Conservation (phyloP, 1,284 basidiomycete genomes). For the Ganoderma meredithae region DNA sequence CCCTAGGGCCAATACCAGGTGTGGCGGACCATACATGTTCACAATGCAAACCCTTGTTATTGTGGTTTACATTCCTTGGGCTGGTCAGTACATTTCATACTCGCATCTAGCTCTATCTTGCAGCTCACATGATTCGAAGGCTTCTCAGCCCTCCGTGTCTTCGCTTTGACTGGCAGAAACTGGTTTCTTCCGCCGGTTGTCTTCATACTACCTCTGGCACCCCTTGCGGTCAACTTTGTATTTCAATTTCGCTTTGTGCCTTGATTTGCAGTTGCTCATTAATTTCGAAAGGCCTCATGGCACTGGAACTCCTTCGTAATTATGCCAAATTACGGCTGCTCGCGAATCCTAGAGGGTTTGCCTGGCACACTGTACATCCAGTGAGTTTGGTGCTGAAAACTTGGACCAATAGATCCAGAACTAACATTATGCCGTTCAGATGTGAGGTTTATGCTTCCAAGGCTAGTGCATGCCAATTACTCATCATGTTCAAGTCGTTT, state of each 20-base stretch:
- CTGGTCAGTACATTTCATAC: not conserved
- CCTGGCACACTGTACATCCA: not conserved
- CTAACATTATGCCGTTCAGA: not conserved
- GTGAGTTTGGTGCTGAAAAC: not conserved
- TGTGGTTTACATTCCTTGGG: conserved; percentile 11
- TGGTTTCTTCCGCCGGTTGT: not conserved
- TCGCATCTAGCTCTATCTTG: not conserved
- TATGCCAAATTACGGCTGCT: not conserved
- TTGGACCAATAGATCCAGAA: too few relatives aligned
- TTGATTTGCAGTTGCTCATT: not conserved
- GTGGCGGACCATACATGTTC: not conserved
- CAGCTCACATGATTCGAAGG: not conserved
- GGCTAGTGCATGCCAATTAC: not conserved
- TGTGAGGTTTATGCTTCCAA: not conserved
- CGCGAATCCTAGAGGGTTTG: not conserved
- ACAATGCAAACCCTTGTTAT: not conserved
- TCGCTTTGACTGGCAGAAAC: conserved; percentile 14
- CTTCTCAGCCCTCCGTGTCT: conserved; percentile 21
- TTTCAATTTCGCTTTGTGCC: not conserved
- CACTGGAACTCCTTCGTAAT: not conserved
- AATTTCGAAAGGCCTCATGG: not conserved
- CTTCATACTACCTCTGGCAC: conserved; percentile 7
- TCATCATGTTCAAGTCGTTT: not conserved
- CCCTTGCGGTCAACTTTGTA: conserved; percentile 12
- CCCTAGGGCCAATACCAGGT: too few relatives aligned